Evolutionary conservation across 2,329 filamentous ascomycete genomes (phyloP).

Genomic region (Clonostachys chloroleuca): DNA sequence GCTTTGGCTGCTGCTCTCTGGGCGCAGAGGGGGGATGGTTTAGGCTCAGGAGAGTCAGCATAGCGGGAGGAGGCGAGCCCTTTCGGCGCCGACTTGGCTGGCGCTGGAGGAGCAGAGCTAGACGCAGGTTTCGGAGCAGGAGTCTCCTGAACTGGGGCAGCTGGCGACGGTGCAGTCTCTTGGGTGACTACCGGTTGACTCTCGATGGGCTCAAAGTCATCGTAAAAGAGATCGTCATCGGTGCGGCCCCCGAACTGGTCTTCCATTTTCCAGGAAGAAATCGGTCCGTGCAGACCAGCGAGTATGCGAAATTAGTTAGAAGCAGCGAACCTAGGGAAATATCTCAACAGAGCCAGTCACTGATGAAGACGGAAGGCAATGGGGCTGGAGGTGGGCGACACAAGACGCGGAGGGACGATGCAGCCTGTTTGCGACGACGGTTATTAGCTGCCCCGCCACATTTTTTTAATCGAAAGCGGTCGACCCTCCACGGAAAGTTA

Average conservation of each 20-base stretch:
- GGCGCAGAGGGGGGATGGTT: neutral
- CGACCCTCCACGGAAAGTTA: too few relatives aligned
- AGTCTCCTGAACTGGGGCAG: conserved; percentile 3
- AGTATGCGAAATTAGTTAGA: too few relatives aligned
- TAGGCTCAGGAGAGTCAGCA: conserved; percentile 18
- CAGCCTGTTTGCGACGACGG: too few relatives aligned
- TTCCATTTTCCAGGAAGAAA: conserved; percentile 35
- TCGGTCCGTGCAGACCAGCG: too few relatives aligned
- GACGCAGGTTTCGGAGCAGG: conserved; percentile 3
- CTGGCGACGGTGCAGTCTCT: conserved; percentile 7
- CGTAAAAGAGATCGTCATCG: conserved; percentile 58
- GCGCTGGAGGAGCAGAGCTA: conserved; percentile 4
- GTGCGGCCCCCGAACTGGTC: conserved; percentile 58
- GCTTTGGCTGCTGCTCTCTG: too few relatives aligned
- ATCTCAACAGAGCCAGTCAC: too few relatives aligned
- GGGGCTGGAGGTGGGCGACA: too few relatives aligned
- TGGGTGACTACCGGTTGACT: conserved; percentile 20
- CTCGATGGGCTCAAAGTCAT: conserved; percentile 55
- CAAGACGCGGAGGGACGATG: too few relatives aligned
- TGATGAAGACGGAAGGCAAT: too few relatives aligned
- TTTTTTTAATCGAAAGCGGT: too few relatives aligned
- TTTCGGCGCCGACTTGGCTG: conserved; percentile 6
- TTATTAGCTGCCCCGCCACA: too few relatives aligned
- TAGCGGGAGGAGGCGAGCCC: conserved; percentile 23
- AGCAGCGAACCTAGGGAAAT: too few relatives aligned